phyloP scores from a whole-genome alignment of 345 rosid species.

The Hibiscus mutabilis region DNA sequence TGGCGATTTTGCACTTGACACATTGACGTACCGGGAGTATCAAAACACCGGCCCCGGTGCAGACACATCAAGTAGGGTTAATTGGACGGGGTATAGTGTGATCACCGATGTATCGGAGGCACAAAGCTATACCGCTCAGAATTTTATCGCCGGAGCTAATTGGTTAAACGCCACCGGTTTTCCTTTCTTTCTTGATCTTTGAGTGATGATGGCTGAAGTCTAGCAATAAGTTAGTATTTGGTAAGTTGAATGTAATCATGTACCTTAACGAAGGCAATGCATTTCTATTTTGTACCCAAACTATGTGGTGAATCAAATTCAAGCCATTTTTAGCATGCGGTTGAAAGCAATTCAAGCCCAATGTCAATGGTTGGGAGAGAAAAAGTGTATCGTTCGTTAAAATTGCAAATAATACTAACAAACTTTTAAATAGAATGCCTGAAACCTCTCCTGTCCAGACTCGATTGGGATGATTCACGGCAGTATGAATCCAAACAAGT shows the following conservation, averaged over 20 bases:
- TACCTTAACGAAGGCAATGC: not conserved
- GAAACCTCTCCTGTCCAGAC: conserved; percentile 59
- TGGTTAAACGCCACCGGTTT: conserved; percentile 66
- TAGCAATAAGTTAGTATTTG: not conserved
- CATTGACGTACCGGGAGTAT: conserved; percentile 56
- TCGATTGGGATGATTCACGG: conserved; percentile 16
- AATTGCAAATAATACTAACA: conserved; percentile 17
- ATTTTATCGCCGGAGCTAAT: conserved; percentile 44
- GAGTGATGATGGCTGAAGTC: not conserved
- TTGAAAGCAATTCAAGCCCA: not conserved
- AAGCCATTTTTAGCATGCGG: not conserved
- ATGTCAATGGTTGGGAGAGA: conserved; percentile 17
- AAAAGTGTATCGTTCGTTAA: conserved; percentile 11
- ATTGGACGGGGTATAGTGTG: conserved; percentile 47
- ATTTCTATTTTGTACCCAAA: not conserved
- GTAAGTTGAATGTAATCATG: not conserved
- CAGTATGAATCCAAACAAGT: conserved; percentile 14
- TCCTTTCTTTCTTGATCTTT: conserved; percentile 49
- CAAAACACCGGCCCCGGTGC: conserved; percentile 60
- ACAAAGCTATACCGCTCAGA: conserved; percentile 36
- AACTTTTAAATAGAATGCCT: conserved; percentile 34
- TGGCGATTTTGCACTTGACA: conserved; percentile 53
- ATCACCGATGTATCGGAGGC: conserved; percentile 35
- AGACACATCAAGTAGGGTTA: conserved; percentile 40
- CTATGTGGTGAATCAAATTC: not conserved